Percentiles rank a stretch among this genome's conserved stretches.
Conservation (phyloP, 2,329 filamentous ascomycete genomes). For the Samsoniella hepiali region DNA sequence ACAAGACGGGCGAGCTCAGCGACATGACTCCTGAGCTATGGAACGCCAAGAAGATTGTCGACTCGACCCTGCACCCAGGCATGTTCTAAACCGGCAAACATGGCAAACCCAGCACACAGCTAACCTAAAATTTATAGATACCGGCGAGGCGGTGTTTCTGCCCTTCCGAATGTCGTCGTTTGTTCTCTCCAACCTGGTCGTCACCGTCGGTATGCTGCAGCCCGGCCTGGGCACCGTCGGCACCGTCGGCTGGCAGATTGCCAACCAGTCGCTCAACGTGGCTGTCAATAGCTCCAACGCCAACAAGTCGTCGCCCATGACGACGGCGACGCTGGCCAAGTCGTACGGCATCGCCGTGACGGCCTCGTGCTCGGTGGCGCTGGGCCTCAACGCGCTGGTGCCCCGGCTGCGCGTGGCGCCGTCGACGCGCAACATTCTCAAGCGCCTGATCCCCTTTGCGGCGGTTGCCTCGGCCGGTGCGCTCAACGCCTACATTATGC, state of each 20-base stretch:
- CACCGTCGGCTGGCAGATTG: constrained; percentile 89
- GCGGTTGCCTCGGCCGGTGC: constrained; percentile 89
- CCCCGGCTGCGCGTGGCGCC: constrained; percentile 79
- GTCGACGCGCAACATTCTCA: constrained; percentile 70
- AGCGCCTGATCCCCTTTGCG: constrained; percentile 91
- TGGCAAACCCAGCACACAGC: constrained; percentile 19
- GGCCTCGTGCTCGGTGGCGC: constrained; percentile 88
- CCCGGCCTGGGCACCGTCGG: constrained; percentile 78
- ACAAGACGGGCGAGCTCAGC: constrained; percentile 78
- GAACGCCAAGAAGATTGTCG: constrained; percentile 94
- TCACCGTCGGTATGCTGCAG: constrained; percentile 95
- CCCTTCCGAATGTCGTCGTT: constrained; percentile 98
- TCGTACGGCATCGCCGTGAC: constrained; percentile 91
- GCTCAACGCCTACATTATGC: constrained; percentile 97
- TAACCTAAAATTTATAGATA: constrained; percentile 56
- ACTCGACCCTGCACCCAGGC: constrained; percentile 95
- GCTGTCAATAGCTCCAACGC: constrained; percentile 97
- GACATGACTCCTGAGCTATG: constrained; percentile 89
- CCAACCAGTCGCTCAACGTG: constrained; percentile 97
- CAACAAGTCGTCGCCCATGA: constrained; percentile 92
- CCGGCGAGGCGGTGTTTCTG: constrained; percentile 84
- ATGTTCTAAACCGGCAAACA: constrained; percentile 31
- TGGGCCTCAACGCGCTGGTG: constrained; percentile 87
- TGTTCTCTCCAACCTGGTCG: constrained; percentile 87
- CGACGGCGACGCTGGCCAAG: constrained; percentile 74